phyloP scores from a whole-genome alignment of 306 rosid genomes.

The Ormosia emarginata region DNA sequence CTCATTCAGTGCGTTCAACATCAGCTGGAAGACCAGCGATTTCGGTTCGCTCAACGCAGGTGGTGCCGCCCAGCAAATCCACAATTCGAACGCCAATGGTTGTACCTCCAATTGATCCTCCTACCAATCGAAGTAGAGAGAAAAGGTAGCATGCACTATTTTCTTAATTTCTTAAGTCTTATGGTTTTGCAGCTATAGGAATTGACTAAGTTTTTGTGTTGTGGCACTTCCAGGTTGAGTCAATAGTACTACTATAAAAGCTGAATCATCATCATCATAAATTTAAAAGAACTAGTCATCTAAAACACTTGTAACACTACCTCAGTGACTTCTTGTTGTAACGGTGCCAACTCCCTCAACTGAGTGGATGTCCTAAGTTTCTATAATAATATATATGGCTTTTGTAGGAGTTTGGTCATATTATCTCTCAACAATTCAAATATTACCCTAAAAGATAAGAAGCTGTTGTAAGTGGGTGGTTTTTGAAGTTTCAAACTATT shows the following conservation, averaged over 20 bases:
- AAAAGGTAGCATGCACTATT: constrained; percentile 46
- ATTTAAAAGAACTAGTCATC: background rate
- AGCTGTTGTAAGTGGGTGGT: background rate
- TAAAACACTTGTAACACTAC: constrained; percentile 4
- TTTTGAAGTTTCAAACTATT: constrained; percentile 14
- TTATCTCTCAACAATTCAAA: background rate
- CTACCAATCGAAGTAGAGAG: constrained; percentile 63
- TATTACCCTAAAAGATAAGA: background rate
- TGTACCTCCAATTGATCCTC: constrained; percentile 94
- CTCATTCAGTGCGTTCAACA: constrained; percentile 70
- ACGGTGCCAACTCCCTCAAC: background rate
- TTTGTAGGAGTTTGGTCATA: background rate
- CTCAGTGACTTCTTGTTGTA: background rate
- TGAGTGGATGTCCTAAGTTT: background rate
- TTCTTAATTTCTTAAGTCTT: background rate
- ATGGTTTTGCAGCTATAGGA: background rate
- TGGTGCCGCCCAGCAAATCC: constrained; percentile 55
- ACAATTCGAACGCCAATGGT: constrained; percentile 59
- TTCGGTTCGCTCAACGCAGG: constrained; percentile 59
- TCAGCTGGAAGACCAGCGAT: constrained; percentile 81
- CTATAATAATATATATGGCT: background rate
- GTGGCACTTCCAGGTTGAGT: constrained; percentile 17
- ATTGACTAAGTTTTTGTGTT: background rate
- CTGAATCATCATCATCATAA: constrained; percentile 6
- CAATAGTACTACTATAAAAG: background rate